Evolutionary conservation across 257 asterid species (phyloP).

Genomic region (Solanum stenotomum): DNA sequence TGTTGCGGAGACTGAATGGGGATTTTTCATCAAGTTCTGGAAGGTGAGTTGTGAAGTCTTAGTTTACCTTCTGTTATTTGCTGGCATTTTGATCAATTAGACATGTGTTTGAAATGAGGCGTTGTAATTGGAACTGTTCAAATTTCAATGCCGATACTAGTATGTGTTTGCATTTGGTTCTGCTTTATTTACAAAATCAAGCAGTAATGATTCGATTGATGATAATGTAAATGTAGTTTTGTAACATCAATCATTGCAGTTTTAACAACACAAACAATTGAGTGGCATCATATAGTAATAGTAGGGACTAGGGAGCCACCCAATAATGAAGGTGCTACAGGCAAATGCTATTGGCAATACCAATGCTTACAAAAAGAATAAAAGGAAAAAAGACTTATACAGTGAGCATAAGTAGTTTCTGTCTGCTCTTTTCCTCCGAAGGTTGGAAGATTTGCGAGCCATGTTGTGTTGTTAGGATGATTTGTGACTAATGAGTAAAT

Average conservation of each 20-base stretch:
- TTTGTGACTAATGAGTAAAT: background rate
- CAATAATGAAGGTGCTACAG: background rate
- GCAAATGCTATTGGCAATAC: background rate
- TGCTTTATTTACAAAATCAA: background rate
- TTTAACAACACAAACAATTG: background rate
- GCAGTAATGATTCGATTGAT: background rate
- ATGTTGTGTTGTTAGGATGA: background rate
- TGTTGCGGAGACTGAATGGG: conserved; percentile 94
- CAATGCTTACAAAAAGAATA: background rate
- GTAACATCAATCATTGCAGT: background rate
- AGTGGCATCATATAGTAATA: background rate
- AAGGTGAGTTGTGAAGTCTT: conserved; percentile 36
- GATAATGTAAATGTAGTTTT: background rate
- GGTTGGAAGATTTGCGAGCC: background rate
- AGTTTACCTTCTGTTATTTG: background rate
- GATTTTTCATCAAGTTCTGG: conserved; percentile 49
- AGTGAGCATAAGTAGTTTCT: background rate
- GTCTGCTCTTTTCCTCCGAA: background rate
- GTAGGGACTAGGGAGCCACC: background rate
- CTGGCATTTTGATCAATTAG: background rate
- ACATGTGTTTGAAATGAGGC: background rate
- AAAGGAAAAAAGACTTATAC: background rate
- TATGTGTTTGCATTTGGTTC: background rate
- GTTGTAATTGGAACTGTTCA: background rate
- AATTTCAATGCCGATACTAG: background rate